These are phyloP conservation scores for Leccinum subrobustum DNA, from an alignment of 1,284 basidiomycete genomes.

Conservation along the genomic window DNA sequence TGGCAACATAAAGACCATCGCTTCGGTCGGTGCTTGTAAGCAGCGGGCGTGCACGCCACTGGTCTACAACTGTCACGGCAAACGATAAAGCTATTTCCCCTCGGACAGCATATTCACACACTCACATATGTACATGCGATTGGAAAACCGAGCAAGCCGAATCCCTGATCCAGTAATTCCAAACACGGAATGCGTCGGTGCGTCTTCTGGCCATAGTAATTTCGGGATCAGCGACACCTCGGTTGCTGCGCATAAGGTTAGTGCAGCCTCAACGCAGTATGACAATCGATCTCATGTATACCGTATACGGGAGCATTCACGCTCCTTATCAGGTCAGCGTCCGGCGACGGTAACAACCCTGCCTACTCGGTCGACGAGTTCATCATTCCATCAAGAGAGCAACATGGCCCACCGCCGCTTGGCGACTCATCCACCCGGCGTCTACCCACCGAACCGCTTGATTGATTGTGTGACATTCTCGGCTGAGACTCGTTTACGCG, in stretches of 20 bases:
- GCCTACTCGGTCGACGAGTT: not conserved
- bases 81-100: not conserved
- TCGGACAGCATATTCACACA: slow-evolving; percentile 4
- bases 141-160: not conserved
- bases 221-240: not conserved
- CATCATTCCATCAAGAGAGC: not conserved
- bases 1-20: not conserved
- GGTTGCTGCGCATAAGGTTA: not conserved
- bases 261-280: not conserved
- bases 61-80: not conserved
- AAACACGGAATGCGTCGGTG: not conserved
- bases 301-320: not conserved
- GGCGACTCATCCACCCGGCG: not conserved
- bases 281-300: slow-evolving; percentile 10
- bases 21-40: slow-evolving; percentile 1
- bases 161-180: slow-evolving; percentile 13
- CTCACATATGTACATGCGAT: not conserved
- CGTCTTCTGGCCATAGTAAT: not conserved
- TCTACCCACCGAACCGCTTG: not conserved
- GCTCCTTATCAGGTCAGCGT: not conserved
- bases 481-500: not conserved
- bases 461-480: slow-evolving; percentile 3
- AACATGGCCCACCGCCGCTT: not conserved
- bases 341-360: not conserved
- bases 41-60: slow-evolving; percentile 2